Evolutionary conservation across 192 early-diverging fungal species (phyloP).

Genomic region (Gonapodya sp.): DNA sequence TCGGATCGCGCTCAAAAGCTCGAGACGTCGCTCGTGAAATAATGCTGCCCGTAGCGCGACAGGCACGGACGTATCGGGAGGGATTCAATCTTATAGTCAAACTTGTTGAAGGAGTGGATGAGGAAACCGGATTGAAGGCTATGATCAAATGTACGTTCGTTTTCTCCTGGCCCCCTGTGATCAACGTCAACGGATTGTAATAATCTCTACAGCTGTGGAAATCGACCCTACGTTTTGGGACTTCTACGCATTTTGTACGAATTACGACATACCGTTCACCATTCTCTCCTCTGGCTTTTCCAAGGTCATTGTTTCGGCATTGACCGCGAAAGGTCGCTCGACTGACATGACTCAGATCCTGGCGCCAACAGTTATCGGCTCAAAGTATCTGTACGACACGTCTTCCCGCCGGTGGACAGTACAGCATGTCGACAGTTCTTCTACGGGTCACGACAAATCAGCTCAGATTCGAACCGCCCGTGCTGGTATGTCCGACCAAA

Average conservation of each 20-base stretch:
- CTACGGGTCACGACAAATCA: slow-evolving; percentile 4
- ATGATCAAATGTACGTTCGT: neutral
- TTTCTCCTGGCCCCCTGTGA: too few species aligned
- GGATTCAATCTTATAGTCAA: neutral
- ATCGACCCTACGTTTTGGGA: neutral
- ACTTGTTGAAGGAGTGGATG: neutral
- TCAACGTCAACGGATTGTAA: neutral
- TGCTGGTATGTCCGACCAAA: neutral
- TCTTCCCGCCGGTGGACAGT: neutral
- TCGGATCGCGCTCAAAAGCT: neutral
- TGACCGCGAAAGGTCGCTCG: neutral
- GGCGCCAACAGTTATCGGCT: neutral
- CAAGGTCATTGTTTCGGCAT: neutral
- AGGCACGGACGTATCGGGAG: neutral
- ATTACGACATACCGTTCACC: neutral
- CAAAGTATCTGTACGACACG: neutral
- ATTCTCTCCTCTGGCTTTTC: slow-evolving; percentile 8
- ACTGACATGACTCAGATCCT: too few species aligned
- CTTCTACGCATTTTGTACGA: neutral
- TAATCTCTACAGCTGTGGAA: neutral
- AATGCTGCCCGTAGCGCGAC: neutral
- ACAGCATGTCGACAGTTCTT: neutral
- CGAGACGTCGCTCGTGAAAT: neutral
- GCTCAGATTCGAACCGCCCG: neutral
- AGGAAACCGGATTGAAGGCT: neutral